Base-by-base conservation (phyloP, 2,329 filamentous ascomycete genomes). In the Colletotrichum limetticola region DNA sequence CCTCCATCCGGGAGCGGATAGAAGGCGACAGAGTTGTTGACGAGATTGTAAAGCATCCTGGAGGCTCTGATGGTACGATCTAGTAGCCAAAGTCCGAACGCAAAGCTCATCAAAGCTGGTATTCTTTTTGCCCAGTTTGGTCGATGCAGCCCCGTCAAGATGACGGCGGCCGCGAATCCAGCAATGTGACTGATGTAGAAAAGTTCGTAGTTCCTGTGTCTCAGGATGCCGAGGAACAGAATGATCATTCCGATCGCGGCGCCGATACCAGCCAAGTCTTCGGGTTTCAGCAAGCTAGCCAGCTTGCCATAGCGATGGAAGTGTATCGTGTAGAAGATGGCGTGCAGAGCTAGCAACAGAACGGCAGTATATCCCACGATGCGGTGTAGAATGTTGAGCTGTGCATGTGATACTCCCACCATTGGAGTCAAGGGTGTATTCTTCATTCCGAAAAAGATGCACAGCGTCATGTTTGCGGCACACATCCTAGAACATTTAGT, bases 341-440 rank as follows among this genome's bases (percentile, higher is more conserved):
- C 79, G 56, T 88, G 86, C 0, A 85, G 59, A 1, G 84, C 66
- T 9, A 81, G 75, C 6, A 80, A 80, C 0, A 81, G 35, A 3
- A 85, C 76, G 0, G 83, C 83, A 1, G 82, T 80, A 55, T 87
- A 87, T 3, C 86, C 86, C 3, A 82, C 82, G 4, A 84, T 76
- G 53, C 84, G 83, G 74, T 89, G 87, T 5, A 88, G 79, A 2
- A 82, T 77, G 57, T 88, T 87, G 9, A 89, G 80, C 30, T 83
- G 79, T 61, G 86, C 85, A 70, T 88, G 85, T 3, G 86, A 85
- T 60, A 6, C 81, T 79, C 22, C n/a, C 9, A 2, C 83, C 83
- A 55, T 83, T 12, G 35, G 78, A 4, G 82, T 82, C 6, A 89
- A 76, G 0, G 86, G 86, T 0, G 86, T 88, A 68, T 88, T 88